Evolutionary conservation across 2,329 filamentous ascomycete genomes (phyloP).

Genomic region (Didymella arachidicola): DNA sequence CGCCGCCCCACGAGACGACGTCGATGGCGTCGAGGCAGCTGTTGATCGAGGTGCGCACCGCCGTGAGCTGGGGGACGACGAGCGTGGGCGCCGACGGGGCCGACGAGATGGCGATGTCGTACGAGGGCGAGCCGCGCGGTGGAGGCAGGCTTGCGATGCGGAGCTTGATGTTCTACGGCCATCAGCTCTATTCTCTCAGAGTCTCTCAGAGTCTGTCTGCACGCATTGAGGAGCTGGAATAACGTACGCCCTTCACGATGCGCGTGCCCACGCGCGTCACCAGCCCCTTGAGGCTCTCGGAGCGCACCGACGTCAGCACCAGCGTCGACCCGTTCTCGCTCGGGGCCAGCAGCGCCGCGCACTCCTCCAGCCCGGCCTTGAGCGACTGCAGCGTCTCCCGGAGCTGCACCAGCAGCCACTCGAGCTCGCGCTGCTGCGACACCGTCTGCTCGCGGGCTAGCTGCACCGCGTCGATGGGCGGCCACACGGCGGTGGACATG

Average conservation of each 20-base stretch:
- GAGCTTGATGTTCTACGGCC: conserved; percentile 74
- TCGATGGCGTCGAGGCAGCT: conserved; percentile 83
- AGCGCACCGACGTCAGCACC: conserved; percentile 84
- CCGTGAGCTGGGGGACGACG: conserved; percentile 72
- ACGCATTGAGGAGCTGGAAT: too few relatives aligned
- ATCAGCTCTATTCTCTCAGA: neutral
- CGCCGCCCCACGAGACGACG: conserved; percentile 76
- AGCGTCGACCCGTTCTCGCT: conserved; percentile 86
- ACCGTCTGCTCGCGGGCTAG: conserved; percentile 62
- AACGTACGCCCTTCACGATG: conserved; percentile 84
- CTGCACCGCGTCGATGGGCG: conserved; percentile 61
- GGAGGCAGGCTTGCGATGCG: conserved; percentile 73
- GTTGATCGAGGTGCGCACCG: conserved; percentile 79
- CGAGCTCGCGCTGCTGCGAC: conserved; percentile 64
- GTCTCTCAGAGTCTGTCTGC: neutral
- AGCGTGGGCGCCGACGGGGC: conserved; percentile 64
- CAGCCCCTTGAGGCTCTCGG: conserved; percentile 90
- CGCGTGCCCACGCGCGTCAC: conserved; percentile 90
- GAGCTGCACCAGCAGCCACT: conserved; percentile 69
- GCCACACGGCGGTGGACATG: conserved; percentile 70
- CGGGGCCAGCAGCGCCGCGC: conserved; percentile 84
- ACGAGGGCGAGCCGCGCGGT: conserved; percentile 60
- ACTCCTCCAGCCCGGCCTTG: conserved; percentile 82
- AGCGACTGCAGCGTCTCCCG: conserved; percentile 68
- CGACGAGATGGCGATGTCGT: conserved; percentile 61